phyloP scores from a whole-genome alignment of 148 eudicot species.

The Agrostemma githago region DNA sequence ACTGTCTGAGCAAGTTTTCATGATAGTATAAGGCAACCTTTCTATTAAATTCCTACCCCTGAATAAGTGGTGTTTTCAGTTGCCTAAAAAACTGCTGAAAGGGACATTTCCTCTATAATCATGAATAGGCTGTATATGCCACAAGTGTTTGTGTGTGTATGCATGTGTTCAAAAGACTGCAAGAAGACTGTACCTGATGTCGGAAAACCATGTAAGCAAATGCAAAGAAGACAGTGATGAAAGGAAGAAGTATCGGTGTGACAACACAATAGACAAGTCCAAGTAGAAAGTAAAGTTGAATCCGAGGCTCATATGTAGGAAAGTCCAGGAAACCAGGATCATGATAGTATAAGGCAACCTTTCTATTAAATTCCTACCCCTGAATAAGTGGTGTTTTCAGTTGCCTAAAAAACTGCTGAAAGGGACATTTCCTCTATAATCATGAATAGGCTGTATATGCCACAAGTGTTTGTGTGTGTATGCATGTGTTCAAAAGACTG shows the following conservation, averaged over 20 bases:
- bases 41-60: neutral
- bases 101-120: neutral
- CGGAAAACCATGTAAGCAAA: slow-evolving; percentile 58
- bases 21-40: neutral
- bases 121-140: neutral
- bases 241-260: slow-evolving; percentile 59
- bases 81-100: neutral
- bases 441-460: neutral
- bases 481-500: neutral
- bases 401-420: neutral
- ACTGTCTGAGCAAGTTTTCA: neutral
- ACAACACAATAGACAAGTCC: slow-evolving; percentile 51
- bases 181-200: slow-evolving; percentile 47
- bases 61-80: neutral
- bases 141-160: neutral
- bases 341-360: neutral
- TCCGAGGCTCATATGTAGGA: slow-evolving; percentile 50
- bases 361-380: neutral
- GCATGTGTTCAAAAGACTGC: neutral
- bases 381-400: neutral
- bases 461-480: neutral
- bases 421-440: neutral
- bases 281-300: slow-evolving; percentile 59
- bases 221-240: slow-evolving; percentile 60
- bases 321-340: slow-evolving; percentile 58